A percentile compares a stretch with the other conserved stretches of the same genome.
Evolutionary conservation across 306 rosid species (phyloP).

Genomic region (Comarum palustre): DNA sequence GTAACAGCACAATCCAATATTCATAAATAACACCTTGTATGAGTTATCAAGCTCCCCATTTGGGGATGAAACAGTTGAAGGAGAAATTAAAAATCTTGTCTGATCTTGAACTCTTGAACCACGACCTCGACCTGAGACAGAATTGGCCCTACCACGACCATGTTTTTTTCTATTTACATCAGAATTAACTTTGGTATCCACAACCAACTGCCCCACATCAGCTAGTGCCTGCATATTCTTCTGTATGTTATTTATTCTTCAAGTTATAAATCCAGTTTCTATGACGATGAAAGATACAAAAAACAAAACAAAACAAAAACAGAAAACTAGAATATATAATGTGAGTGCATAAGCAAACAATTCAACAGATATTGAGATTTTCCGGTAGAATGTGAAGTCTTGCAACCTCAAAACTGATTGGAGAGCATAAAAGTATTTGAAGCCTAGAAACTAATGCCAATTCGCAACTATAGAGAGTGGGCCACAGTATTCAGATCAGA

Average conservation of each 20-base stretch:
- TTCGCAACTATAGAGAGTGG: slow-evolving; percentile 3
- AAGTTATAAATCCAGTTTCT: slow-evolving; percentile 3
- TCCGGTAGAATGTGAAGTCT: not conserved
- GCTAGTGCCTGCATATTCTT: slow-evolving; percentile 47
- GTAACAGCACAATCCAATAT: slow-evolving; percentile 22
- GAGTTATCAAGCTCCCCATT: slow-evolving; percentile 72
- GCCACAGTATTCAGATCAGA: slow-evolving; percentile 4
- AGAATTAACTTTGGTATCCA: slow-evolving; percentile 51
- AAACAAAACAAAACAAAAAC: not conserved
- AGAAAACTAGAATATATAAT: not conserved
- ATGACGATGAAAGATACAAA: not conserved
- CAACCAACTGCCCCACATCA: slow-evolving; percentile 59
- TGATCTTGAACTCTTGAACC: slow-evolving; percentile 72
- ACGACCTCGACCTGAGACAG: slow-evolving; percentile 78
- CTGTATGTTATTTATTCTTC: not conserved
- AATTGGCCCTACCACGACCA: slow-evolving; percentile 84
- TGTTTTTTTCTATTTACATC: slow-evolving; percentile 72
- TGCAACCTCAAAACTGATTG: not conserved
- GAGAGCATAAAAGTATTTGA: not conserved
- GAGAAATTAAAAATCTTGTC: slow-evolving; percentile 45
- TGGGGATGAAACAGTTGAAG: slow-evolving; percentile 48
- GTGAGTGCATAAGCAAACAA: not conserved
- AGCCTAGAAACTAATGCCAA: not conserved
- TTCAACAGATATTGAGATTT: not conserved
- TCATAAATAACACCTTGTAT: slow-evolving; percentile 49